Evolutionary conservation across 345 rosid genomes (phyloP), one percentile per base, ranked within the genome.

Genomic region (Mallotus nudiflorus): DNA sequence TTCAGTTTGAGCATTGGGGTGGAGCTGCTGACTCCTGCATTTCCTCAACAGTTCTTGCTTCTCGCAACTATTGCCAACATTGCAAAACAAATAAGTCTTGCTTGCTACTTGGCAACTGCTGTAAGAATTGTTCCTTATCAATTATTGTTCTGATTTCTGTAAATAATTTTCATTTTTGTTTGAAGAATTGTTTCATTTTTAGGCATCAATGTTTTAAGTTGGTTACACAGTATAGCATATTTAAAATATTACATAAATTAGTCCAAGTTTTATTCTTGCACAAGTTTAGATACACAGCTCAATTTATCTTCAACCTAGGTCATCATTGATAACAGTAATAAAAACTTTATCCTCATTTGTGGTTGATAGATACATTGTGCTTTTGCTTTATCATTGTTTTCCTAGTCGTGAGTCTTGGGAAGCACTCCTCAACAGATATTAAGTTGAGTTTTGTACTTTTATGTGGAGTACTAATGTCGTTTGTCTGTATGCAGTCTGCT

Each of bases 31-130:
- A 90, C 97, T 39, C 98, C 97, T 51, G 20, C 67, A 28, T 89
- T 86, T 81, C 98, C 97, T 1, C 85, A 75, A 51, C 82, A 90
- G 72, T 93, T 93, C 82, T 83, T 90, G 86, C 85, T 90, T 75
- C 82, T 93, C 1, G 97, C 98, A 2, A 82, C 98, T 42, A 31
- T 89, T 35, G 98, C 98, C 70, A 93, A 93, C 73, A 74, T 89
- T n/a, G 91, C 91, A n/a, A 93, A 93, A 82, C 97, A 93, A 78
- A 93, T 93, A 72, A 93, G 97, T 78, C 74, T 93, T 19, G 90
- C 98, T 0, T 89, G 93, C 83, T 83, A 87, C 82, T 82, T 90
- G 73, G 97, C 91, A 28, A 93, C 98, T 72, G 82, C 86, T 83
- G 95, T 93, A 89, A 89, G 71, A 78, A 82, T 69, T 60, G 24